Evolutionary conservation across 768 basidiomycete genomes (phyloP).

Genomic region (Boletus speciosus): DNA sequence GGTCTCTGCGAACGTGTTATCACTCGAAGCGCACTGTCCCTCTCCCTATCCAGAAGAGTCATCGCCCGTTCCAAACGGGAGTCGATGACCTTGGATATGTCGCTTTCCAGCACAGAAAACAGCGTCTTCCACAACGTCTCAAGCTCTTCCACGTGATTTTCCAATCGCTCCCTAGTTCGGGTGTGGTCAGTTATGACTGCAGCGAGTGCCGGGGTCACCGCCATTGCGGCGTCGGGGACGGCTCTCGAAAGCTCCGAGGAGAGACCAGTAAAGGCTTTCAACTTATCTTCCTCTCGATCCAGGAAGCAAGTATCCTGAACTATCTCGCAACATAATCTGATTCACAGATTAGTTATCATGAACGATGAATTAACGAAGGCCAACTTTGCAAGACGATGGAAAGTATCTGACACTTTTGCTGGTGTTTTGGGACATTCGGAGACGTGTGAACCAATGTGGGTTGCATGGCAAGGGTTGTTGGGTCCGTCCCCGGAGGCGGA

Average conservation of each 20-base stretch:
- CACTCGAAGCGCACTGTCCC: slow-evolving; percentile 20
- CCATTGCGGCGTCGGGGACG: slow-evolving; percentile 39
- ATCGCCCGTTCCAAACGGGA: slow-evolving; percentile 32
- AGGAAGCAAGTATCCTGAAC: slow-evolving; percentile 42
- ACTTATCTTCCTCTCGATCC: slow-evolving; percentile 44
- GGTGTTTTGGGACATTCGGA: slow-evolving; percentile 6
- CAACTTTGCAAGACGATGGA: slow-evolving; percentile 39
- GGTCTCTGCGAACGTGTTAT: slow-evolving; percentile 20
- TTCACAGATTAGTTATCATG: slow-evolving; percentile 10
- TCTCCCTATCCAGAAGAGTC: slow-evolving; percentile 32
- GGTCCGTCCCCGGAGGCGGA: slow-evolving; percentile 5
- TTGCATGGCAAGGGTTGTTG: slow-evolving; percentile 1
- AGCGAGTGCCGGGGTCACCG: slow-evolving; percentile 45
- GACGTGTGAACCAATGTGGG: not conserved
- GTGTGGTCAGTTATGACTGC: slow-evolving; percentile 42
- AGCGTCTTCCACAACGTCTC: slow-evolving; percentile 45
- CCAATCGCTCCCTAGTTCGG: slow-evolving; percentile 41
- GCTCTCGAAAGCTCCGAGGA: slow-evolving; percentile 46
- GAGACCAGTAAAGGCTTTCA: slow-evolving; percentile 48
- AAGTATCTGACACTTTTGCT: slow-evolving; percentile 27
- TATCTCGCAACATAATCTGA: slow-evolving; percentile 45
- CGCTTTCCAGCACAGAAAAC: slow-evolving; percentile 40
- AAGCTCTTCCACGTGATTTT: slow-evolving; percentile 39
- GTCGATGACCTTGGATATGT: slow-evolving; percentile 39
- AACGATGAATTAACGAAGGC: slow-evolving; percentile 9